A percentile compares a stretch with the other conserved stretches of the same genome.
Evolutionary conservation across 345 rosid genomes (phyloP).

Genomic region (Hibiscus tridactylites): DNA sequence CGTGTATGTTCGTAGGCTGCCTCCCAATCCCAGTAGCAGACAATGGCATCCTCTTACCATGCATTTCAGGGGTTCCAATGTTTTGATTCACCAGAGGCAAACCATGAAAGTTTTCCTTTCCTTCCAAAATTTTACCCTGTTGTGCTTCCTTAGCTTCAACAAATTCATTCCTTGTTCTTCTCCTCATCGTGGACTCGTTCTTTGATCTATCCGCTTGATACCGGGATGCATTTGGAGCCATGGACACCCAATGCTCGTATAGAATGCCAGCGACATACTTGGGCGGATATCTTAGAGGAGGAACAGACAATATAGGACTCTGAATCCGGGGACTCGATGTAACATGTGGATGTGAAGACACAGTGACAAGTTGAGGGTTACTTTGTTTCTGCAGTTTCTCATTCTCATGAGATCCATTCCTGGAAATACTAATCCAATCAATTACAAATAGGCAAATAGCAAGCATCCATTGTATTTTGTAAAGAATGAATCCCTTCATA

Average conservation of each 20-base stretch:
- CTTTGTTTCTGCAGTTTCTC: neutral
- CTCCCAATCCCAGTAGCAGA: neutral
- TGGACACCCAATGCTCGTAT: neutral
- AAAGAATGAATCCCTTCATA: neutral
- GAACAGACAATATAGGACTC: neutral
- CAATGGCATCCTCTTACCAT: neutral
- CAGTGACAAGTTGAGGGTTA: neutral
- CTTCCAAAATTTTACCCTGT: neutral
- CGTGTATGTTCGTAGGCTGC: neutral
- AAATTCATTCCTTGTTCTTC: neutral
- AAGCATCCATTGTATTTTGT: no score
- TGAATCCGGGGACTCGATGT: neutral
- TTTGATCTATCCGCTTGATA: neutral
- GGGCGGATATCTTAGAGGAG: conserved; percentile 21
- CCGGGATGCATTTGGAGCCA: neutral
- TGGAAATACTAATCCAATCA: neutral
- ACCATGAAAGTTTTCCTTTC: neutral
- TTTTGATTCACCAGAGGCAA: neutral
- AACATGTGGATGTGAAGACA: neutral
- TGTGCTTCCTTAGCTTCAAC: conserved; percentile 7
- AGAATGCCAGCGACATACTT: neutral
- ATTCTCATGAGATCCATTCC: conserved; percentile 2
- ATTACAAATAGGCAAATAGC: no score
- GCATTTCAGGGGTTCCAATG: neutral
- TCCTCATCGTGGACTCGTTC: neutral